Base-by-base conservation (phyloP, 306 rosid genomes). In the Hippophae rhamnoides region DNA sequence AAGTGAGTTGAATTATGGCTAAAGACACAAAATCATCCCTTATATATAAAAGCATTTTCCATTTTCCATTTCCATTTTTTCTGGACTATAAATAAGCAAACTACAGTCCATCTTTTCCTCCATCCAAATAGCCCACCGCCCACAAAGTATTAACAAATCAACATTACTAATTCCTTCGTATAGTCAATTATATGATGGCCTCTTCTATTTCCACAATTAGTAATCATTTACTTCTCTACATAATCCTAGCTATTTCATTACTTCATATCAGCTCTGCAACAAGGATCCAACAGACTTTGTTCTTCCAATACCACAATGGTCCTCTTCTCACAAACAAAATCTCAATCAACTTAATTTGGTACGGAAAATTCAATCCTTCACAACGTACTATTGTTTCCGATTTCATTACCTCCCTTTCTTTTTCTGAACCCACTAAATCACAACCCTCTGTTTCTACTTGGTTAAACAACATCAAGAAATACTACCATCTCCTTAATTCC, bases 271-370 rank as follows among this genome's bases (percentile, higher is more conserved):
- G 12, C 10, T 67, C 66, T 18, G 76, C 65, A 0, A 62, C 71
- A 1, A 60, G 81, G 50, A 62, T 54, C 49, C 70, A 81, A 3
- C 41, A 66, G 0, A 65, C 51, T 5, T 12, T 75, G 0, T 69
- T 67, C n/a, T 57, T 61, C n/a, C 44, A 66, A 13, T 85, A 85
- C 86, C 94, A 85, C 69, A 73, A 85, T 8, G 86, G 84, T 13
- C 81, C 84, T 60, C 63, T 85, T 0, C 84, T 85, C 0, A 76
- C 82, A 3, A 89, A 89, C 6, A 82, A 77, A 78, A 82, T 82
- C 61, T 12, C 79, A 3, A 59, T 85, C 0, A 85, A 82, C n/a
- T 82, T 80, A 14, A 76, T 82, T 7, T 82, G 80, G 85, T 82
- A 82, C 5, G 85, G 80, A 1, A 82, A 73, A 0, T 82, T 79